Evolutionary conservation across 768 basidiomycete genomes (phyloP).

Genomic region (Gyrodon lividus): DNA sequence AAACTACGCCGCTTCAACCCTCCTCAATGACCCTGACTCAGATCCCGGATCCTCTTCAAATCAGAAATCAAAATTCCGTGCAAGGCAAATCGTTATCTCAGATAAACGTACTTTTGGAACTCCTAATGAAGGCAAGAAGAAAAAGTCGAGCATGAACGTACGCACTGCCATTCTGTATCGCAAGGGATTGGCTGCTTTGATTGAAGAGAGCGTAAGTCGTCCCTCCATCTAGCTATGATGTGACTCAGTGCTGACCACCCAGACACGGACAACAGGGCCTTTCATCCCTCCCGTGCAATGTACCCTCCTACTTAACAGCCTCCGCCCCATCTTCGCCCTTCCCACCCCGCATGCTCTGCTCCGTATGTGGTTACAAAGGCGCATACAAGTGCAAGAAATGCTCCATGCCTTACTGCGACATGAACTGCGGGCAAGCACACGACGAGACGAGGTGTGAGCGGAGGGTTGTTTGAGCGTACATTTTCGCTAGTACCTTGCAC

Average conservation of each 20-base stretch:
- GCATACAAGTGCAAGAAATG: slow-evolving; percentile 77
- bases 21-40: slow-evolving; percentile 32
- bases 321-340: slow-evolving; percentile 55
- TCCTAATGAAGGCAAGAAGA: slow-evolving; percentile 43
- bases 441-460: slow-evolving; percentile 80
- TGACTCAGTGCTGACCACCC: slow-evolving; percentile 1
- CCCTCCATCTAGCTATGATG: neutral
- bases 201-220: slow-evolving; percentile 78
- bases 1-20: slow-evolving; percentile 61
- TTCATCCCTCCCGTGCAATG: slow-evolving; percentile 46
- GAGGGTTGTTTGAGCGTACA: slow-evolving; percentile 48
- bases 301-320: slow-evolving; percentile 73
- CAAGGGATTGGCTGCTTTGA: slow-evolving; percentile 68
- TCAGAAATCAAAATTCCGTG: slow-evolving; percentile 54
- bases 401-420: slow-evolving; percentile 73
- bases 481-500: no score
- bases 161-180: slow-evolving; percentile 79
- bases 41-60: slow-evolving; percentile 24
- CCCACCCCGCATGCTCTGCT: slow-evolving; percentile 72
- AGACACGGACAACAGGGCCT: slow-evolving; percentile 47
- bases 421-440: slow-evolving; percentile 71
- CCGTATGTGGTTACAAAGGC: slow-evolving; percentile 87
- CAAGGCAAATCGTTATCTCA: slow-evolving; percentile 69
- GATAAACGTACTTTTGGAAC: slow-evolving; percentile 59
- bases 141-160: slow-evolving; percentile 80